Conservation (phyloP, 129 eudicot species). For the Rutidosis leptorrhynchoides region DNA sequence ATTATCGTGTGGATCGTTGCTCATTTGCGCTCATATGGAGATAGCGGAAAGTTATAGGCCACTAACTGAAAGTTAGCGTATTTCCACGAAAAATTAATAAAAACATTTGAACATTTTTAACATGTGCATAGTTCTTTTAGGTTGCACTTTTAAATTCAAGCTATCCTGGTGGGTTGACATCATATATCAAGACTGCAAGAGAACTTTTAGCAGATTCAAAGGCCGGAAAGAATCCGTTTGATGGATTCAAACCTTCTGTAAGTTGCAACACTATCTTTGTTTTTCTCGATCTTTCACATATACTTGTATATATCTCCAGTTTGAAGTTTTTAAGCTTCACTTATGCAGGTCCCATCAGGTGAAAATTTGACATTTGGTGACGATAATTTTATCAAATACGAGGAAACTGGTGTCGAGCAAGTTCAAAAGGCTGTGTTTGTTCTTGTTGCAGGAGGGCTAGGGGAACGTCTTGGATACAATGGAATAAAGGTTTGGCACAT, state of each 20-base stretch:
- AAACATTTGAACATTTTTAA: no score
- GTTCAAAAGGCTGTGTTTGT: conserved; percentile 89
- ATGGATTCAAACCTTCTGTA: conserved; percentile 97
- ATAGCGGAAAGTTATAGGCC: background rate
- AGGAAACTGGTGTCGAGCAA: conserved; percentile 78
- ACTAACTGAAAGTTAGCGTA: background rate
- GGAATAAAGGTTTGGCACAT: conserved; percentile 70
- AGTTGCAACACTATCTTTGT: conserved; percentile 34
- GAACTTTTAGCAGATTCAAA: conserved; percentile 91
- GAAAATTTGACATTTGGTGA: conserved; percentile 75
- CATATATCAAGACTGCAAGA: conserved; percentile 83
- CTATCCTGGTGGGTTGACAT: conserved; percentile 86
- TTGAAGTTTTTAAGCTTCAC: background rate
- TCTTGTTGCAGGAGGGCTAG: conserved; percentile 99
- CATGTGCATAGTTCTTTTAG: conserved; percentile 37
- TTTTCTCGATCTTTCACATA: background rate
- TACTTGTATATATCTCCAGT: background rate
- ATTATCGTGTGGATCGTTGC: background rate
- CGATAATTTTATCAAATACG: conserved; percentile 65
- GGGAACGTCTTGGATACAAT: conserved; percentile 97
- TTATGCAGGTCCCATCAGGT: conserved; percentile 85
- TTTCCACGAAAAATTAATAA: background rate
- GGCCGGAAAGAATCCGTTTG: conserved; percentile 95
- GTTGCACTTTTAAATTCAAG: conserved; percentile 72
- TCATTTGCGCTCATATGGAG: background rate